Evolutionary conservation across 2,329 filamentous ascomycete species (phyloP).

Genomic region (Chaetomiaceae sp.): DNA sequence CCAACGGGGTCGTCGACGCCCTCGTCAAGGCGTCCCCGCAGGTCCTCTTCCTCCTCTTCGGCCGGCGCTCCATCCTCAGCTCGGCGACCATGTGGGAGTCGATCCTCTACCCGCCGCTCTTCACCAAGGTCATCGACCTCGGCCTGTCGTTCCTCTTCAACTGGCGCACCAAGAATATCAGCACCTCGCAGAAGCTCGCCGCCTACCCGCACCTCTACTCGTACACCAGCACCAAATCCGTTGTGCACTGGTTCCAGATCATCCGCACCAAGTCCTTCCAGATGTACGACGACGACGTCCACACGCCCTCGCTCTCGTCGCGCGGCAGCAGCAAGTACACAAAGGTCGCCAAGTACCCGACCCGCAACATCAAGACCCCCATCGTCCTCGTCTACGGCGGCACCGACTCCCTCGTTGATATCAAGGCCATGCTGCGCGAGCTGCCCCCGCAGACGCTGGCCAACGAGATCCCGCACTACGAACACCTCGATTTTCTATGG

Average conservation of each 20-base stretch:
- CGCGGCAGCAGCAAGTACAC: constrained; percentile 78
- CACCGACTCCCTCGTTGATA: constrained; percentile 89
- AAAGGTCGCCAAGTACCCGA: constrained; percentile 94
- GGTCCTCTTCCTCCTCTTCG: constrained; percentile 88
- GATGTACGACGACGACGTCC: constrained; percentile 96
- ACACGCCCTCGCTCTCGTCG: constrained; percentile 66
- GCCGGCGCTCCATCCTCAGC: constrained; percentile 82
- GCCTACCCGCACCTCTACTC: constrained; percentile 95
- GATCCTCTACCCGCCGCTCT: constrained; percentile 90
- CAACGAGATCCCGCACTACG: constrained; percentile 84
- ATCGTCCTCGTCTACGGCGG: constrained; percentile 92
- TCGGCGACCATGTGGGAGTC: constrained; percentile 97
- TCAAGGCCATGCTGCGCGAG: constrained; percentile 85
- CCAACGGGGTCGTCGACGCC: constrained; percentile 85
- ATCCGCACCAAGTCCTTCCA: constrained; percentile 95
- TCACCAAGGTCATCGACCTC: constrained; percentile 80
- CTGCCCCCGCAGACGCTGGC: constrained; percentile 80
- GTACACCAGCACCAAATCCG: constrained; percentile 92
- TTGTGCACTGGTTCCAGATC: constrained; percentile 99
- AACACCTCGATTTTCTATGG: constrained; percentile 97
- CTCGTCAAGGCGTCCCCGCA: constrained; percentile 91
- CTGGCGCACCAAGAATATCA: constrained; percentile 84
- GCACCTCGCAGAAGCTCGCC: constrained; percentile 81
- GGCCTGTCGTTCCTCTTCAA: constrained; percentile 80
- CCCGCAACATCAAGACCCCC: constrained; percentile 92